These are phyloP conservation scores for Rhynchospora breviuscula DNA, from an alignment of 176 grass and related monocot species.

Conservation along the genomic window DNA sequence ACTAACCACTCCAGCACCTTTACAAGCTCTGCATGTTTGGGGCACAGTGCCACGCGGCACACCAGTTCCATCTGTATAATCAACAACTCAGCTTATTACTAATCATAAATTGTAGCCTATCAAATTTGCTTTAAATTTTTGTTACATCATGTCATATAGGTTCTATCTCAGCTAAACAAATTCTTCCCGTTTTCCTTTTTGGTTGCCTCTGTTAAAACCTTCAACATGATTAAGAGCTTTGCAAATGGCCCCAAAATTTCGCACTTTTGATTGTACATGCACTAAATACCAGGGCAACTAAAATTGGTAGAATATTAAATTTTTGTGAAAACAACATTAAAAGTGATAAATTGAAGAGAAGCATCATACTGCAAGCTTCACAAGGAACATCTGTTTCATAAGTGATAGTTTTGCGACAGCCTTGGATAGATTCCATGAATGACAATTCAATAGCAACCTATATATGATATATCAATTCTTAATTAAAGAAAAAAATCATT, in stretches of 20 bases:
- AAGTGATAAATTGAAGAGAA: constrained; percentile 16
- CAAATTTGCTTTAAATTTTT: not conserved
- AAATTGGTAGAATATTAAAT: not conserved
- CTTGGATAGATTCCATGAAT: constrained; percentile 98
- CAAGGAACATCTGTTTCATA: constrained; percentile 71
- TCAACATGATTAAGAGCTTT: not conserved
- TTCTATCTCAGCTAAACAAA: not conserved
- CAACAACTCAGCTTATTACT: constrained; percentile 21
- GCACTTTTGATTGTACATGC: constrained; percentile 1
- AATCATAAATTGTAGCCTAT: not conserved
- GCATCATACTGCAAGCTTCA: constrained; percentile 80
- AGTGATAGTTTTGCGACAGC: constrained; percentile 78
- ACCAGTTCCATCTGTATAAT: constrained; percentile 73
- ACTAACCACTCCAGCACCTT: constrained; percentile 79
- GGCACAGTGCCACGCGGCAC: constrained; percentile 83
- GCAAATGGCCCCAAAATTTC: not conserved
- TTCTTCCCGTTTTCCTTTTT: not conserved
- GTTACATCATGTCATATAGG: not conserved
- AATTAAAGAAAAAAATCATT: not conserved
- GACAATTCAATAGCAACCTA: constrained; percentile 84
- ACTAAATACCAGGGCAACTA: not conserved
- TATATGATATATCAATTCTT: not conserved
- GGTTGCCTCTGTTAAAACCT: not conserved
- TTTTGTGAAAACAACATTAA: not conserved
- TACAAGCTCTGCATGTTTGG: constrained; percentile 88